phyloP scores from a whole-genome alignment of 1,139 yeast species.

The Hemisphaericaspora subhashii region DNA sequence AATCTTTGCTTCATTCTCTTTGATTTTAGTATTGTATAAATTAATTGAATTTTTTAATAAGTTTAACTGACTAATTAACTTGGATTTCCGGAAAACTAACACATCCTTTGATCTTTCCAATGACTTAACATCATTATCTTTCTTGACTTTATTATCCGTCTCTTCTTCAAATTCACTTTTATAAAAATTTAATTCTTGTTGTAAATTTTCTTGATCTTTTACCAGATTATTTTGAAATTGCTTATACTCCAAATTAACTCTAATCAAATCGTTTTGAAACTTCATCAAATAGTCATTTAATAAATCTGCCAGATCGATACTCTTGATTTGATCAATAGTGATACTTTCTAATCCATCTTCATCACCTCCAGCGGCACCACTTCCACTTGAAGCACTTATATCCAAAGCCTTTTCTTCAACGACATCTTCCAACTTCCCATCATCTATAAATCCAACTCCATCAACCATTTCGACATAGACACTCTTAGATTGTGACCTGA shows the following conservation, averaged over 20 bases:
- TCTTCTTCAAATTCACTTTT: constrained; percentile 34
- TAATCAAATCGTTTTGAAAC: constrained; percentile 32
- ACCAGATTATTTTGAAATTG: constrained; percentile 20
- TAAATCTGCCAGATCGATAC: constrained; percentile 18
- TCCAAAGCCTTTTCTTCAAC: constrained; percentile 5
- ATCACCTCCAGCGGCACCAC: constrained; percentile 5
- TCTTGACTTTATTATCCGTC: constrained; percentile 29
- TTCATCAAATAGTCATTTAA: constrained; percentile 25
- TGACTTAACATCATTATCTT: constrained; percentile 34
- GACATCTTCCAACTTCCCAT: constrained; percentile 11
- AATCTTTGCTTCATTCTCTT: constrained; percentile 24
- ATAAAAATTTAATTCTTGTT: constrained; percentile 19
- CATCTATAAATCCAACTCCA: constrained; percentile 6
- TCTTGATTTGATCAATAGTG: constrained; percentile 19
- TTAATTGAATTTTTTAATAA: constrained; percentile 22
- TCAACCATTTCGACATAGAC: constrained; percentile 19
- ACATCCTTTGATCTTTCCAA: constrained; percentile 34
- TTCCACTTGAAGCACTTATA: background rate
- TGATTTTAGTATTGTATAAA: constrained; percentile 19
- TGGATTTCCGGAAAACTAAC: constrained; percentile 29
- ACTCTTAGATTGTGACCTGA: constrained; percentile 36
- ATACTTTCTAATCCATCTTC: constrained; percentile 14
- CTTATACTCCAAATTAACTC: constrained; percentile 26
- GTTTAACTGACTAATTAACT: constrained; percentile 29
- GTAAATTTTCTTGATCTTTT: constrained; percentile 26